These are phyloP conservation scores for Sordariomycetes sp. DNA, from an alignment of 2,329 filamentous ascomycete species.

Conservation along the genomic window DNA sequence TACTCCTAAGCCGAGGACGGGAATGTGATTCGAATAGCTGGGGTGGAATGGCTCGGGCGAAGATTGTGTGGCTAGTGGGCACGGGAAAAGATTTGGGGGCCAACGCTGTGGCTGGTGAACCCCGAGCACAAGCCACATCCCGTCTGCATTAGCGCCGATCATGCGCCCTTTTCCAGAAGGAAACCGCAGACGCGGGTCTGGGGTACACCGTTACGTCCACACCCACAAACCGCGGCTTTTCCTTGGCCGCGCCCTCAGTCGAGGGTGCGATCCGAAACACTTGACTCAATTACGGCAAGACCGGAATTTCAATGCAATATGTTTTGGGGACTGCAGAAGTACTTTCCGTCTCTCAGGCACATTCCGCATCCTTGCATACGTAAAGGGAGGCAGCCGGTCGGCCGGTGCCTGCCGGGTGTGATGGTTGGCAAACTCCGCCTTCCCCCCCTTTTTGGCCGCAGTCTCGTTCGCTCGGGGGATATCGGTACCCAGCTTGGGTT, in stretches of 20 bases:
- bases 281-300: neutral
- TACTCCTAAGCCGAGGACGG: too few relatives aligned
- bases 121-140: neutral
- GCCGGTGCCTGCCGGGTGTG: neutral
- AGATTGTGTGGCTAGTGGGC: too few relatives aligned
- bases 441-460: neutral
- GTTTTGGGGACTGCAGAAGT: neutral
- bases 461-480: neutral
- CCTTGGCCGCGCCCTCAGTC: neutral
- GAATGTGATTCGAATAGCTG: too few relatives aligned
- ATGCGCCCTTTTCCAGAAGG: slow-evolving; percentile 3
- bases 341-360: neutral
- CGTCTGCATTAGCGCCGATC: slow-evolving; percentile 6
- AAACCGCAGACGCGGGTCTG: slow-evolving; percentile 5
- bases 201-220: neutral
- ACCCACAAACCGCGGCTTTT: neutral
- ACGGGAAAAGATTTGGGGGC: neutral
- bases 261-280: neutral
- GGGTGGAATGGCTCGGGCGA: too few relatives aligned
- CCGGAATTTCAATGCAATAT: neutral
- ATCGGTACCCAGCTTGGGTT: neutral
- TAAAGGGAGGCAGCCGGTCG: neutral
- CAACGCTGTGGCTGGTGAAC: neutral
- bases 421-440: neutral
- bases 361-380: neutral